Evolutionary conservation across 176 grass and related monocot species (phyloP).

Genomic region (Puya raimondii): DNA sequence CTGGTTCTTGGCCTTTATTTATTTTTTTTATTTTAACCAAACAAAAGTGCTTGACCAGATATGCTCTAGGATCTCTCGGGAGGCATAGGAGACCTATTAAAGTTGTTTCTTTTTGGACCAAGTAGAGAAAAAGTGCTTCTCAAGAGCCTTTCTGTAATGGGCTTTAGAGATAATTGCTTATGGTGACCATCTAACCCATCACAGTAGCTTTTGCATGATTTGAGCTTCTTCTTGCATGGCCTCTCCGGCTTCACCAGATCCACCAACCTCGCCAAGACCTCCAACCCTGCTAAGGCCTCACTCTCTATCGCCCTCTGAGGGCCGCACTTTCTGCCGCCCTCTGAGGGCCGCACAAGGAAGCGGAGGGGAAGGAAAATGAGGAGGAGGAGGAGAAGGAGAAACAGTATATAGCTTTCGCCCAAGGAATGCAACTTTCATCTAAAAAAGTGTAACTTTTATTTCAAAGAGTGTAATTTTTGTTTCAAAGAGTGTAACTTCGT

Average conservation of each 20-base stretch:
- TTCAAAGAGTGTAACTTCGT: too few relatives aligned
- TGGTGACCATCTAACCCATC: slow-evolving; percentile 1
- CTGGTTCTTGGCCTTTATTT: too few relatives aligned
- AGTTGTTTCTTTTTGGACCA: slow-evolving; percentile 14
- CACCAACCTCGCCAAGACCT: slow-evolving; percentile 22
- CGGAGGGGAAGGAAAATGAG: too few relatives aligned
- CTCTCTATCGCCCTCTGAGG: too few relatives aligned
- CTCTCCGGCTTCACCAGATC: slow-evolving; percentile 44
- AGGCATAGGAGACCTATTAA: slow-evolving; percentile 14
- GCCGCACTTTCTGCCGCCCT: too few relatives aligned
- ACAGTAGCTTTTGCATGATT: slow-evolving; percentile 6
- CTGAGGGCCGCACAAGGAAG: too few relatives aligned
- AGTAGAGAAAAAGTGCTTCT: slow-evolving; percentile 13
- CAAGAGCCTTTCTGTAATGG: slow-evolving; percentile 23
- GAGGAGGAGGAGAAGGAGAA: too few relatives aligned
- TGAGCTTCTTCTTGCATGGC: slow-evolving; percentile 11
- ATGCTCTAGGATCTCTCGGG: slow-evolving; percentile 13
- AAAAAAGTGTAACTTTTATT: too few relatives aligned
- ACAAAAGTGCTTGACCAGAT: slow-evolving; percentile 19
- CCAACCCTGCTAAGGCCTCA: too few relatives aligned
- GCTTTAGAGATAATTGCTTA: slow-evolving; percentile 8
- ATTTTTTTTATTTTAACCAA: slow-evolving; percentile 16
- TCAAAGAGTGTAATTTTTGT: too few relatives aligned
- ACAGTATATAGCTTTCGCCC: too few relatives aligned
- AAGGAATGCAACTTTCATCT: too few relatives aligned